Percentiles rank a stretch among this genome's conserved stretches.
Evolutionary conservation across 2,329 filamentous ascomycete species (phyloP).

Genomic region (Microdochium bolleyi): DNA sequence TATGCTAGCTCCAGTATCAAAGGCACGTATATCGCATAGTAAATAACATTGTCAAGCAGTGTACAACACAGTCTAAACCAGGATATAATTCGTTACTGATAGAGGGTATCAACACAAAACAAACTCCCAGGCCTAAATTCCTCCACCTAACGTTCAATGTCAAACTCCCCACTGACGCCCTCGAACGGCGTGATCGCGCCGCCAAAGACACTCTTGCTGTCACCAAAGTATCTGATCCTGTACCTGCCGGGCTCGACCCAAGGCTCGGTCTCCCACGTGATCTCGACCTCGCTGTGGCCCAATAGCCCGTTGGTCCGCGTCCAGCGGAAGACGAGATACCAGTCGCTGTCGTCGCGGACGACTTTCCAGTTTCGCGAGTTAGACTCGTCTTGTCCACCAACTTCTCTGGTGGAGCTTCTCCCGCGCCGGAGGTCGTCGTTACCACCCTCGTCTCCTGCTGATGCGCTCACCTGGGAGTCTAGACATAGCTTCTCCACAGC

Average conservation of each 20-base stretch:
- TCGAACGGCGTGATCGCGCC: constrained; percentile 62
- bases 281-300: constrained; percentile 66
- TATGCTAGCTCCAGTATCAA: no score
- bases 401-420: neutral
- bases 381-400: neutral
- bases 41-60: no score
- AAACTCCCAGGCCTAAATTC: neutral
- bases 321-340: constrained; percentile 77
- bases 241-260: constrained; percentile 56
- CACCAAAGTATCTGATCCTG: constrained; percentile 72
- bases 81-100: no score
- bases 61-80: no score
- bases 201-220: constrained; percentile 54
- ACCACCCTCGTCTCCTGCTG: constrained; percentile 5
- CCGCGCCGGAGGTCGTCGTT: constrained; percentile 2
- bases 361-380: constrained; percentile 44
- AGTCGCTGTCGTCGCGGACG: constrained; percentile 72
- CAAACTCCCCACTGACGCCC: constrained; percentile 51
- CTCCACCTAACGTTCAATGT: neutral
- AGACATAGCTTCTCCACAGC: constrained; percentile 57
- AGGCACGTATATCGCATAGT: no score
- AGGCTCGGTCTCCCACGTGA: constrained; percentile 70
- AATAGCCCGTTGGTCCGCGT: constrained; percentile 60
- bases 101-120: neutral
- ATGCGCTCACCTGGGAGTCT: constrained; percentile 7